A percentile compares a stretch with the other conserved stretches of the same genome.
Conservation (phyloP, 106 monocot species). For the Hemerocallis citrina region DNA sequence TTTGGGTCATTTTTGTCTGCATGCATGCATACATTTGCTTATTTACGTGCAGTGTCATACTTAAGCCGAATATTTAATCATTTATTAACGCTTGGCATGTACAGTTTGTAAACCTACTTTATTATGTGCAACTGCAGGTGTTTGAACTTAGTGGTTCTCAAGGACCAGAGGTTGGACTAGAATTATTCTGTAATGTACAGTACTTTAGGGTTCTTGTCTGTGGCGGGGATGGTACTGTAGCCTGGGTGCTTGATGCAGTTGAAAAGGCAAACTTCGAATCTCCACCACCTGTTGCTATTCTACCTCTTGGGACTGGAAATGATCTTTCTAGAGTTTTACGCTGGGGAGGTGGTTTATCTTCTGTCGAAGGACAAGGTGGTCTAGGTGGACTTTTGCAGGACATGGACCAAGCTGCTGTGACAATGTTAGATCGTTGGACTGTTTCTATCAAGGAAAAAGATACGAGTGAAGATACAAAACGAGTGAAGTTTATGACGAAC, state of each 20-base stretch:
- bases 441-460: conserved; percentile 54
- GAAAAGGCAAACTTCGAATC: conserved; percentile 77
- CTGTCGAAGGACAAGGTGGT: conserved; percentile 63
- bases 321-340: conserved; percentile 71
- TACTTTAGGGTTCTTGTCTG: conserved; percentile 87
- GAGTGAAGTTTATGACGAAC: conserved; percentile 73
- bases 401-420: conserved; percentile 75
- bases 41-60: background rate
- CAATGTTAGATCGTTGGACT: conserved; percentile 91
- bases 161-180: conserved; percentile 77
- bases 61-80: background rate
- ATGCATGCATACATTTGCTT: background rate
- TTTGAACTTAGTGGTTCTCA: conserved; percentile 70
- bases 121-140: conserved; percentile 27
- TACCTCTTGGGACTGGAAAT: conserved; percentile 97
- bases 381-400: conserved; percentile 38
- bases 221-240: conserved; percentile 89
- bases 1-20: background rate
- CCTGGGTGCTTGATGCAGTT: conserved; percentile 96
- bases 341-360: conserved; percentile 88
- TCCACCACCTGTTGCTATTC: conserved; percentile 90
- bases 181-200: conserved; percentile 56
- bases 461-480: conserved; percentile 17
- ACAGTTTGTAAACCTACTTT: background rate
- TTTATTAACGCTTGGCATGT: background rate